Evolutionary conservation across 306 rosid species (phyloP), one percentile per base, ranked within the genome.

Genomic region (Canavalia ensiformis): DNA sequence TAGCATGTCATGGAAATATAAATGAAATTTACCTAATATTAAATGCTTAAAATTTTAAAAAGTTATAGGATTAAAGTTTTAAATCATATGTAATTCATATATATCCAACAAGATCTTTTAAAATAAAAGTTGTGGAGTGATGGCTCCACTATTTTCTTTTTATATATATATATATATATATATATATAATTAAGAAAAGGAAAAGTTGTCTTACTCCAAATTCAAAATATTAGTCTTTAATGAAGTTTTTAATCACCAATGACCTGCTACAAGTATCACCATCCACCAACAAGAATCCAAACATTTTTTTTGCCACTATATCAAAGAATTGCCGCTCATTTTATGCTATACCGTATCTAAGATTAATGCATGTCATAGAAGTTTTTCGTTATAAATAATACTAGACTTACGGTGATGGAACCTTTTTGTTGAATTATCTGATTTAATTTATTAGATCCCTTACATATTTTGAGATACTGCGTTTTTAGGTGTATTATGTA

Each of bases 231-330:
- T 2, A 49, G 4, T 37, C 1, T 37, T 37, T 37, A 49, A 49
- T 49, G n/a, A 49, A 49, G n/a, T 9, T 49, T 49, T 45, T 6
- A 7, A 9, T 64, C 8, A 64, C 11, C 1, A 64, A 39, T 62
- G 4, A 35, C 66, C 3, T 59, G 59, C 9, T 54, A 18, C 10
- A 62, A 3, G 67, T 34, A 34, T 60, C 67, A 60, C 44, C 67
- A 60, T 34, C 68, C 46, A 62, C 46, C 68, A 62, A 62, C 45
- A 62, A 62, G 45, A 33, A 11, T 5, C 68, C 68, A 63, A 34
- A 29, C 9, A 56, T 25, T 56, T 62, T 62, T 60, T 33, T 9
- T 10, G 42, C 3, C 13, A 9, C 6, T 33, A 59, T 13, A 57
- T 54, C 8, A 57, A 57, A 57, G 12, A 57, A 57, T 7, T 28